phyloP scores from a whole-genome alignment of 306 rosid species.

The Inga laurina region DNA sequence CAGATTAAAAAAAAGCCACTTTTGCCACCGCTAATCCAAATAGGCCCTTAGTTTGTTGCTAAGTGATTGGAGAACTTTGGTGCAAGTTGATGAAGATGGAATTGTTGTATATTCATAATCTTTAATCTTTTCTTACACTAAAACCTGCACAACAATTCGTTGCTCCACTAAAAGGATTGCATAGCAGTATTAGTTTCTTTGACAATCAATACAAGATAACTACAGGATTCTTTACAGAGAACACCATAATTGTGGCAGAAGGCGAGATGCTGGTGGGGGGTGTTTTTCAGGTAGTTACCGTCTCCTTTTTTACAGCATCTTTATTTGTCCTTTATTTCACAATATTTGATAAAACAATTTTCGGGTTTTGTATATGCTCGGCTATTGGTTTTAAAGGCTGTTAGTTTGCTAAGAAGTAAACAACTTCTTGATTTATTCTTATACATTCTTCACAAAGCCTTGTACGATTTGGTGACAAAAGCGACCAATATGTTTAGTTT shows the following conservation, averaged over 20 bases:
- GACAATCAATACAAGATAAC: conserved; percentile 88
- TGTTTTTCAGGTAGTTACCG: conserved; percentile 65
- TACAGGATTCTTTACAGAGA: conserved; percentile 90
- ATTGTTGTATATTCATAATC: background rate
- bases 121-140: conserved; percentile 9
- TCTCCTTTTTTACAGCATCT: conserved; percentile 23
- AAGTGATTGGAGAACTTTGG: conserved; percentile 25
- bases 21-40: too few species aligned
- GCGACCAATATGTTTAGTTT: background rate
- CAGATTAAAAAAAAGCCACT: too few species aligned
- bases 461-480: background rate
- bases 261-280: conserved; percentile 91
- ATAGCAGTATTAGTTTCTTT: conserved; percentile 51
- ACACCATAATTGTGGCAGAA: conserved; percentile 91
- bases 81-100: conserved; percentile 8
- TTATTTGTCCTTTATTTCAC: conserved; percentile 5
- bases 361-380: conserved; percentile 17
- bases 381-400: background rate
- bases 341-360: background rate
- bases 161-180: conserved; percentile 18
- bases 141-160: background rate
- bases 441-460: background rate
- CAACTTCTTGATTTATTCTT: background rate
- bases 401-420: background rate
- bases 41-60: background rate